Evolutionary conservation across 106 monocot species (phyloP), one percentile per base, ranked within the genome.

Genomic region (Xerophyta viscosa): DNA sequence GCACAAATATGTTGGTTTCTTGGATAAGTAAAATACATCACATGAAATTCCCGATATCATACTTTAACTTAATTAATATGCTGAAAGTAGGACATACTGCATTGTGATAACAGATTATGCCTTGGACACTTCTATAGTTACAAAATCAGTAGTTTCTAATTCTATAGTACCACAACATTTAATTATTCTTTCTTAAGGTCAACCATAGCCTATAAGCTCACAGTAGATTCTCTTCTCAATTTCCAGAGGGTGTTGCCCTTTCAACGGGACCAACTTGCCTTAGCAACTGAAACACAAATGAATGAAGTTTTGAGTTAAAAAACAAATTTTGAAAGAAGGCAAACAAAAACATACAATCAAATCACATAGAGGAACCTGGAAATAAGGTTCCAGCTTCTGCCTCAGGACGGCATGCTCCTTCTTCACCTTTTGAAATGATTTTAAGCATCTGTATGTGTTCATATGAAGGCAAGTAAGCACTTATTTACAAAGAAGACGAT

Each of bases 331-430:
- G 20, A 8, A 46, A 46, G 7, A 8, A 46, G 20, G 46, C 7
- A 20, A 3, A 46, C 20, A 19, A 2, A 17, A 19, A 46, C 17
- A 46, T 44, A 14, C 3, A 14, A 17, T 14, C 19, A 46, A 19
- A 46, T 1, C 2, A 46, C 1, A 18, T 13, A 20, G 46, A 46
- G 19, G 6, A 7, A 74, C 80, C 75, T 75, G 80, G 42, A 94
- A 94, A 66, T 94, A 94, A 37, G 66, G 52, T 22, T 94, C 93
- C 64, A 94, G 59, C 57, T 88, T 94, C 61, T 84, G 88, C 43
- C 67, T 88, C 64, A 94, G 46, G 39, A 50, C 63, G 17, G 69
- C 69, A 64, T 88, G 88, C 49, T 94, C 93, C 55, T 66, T 84
- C 62, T 94, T 94, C 80, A 78, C 57, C 49, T 73, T 94, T 39